phyloP scores from a whole-genome alignment of 768 basidiomycete species.

The Dioszegia hungarica region DNA sequence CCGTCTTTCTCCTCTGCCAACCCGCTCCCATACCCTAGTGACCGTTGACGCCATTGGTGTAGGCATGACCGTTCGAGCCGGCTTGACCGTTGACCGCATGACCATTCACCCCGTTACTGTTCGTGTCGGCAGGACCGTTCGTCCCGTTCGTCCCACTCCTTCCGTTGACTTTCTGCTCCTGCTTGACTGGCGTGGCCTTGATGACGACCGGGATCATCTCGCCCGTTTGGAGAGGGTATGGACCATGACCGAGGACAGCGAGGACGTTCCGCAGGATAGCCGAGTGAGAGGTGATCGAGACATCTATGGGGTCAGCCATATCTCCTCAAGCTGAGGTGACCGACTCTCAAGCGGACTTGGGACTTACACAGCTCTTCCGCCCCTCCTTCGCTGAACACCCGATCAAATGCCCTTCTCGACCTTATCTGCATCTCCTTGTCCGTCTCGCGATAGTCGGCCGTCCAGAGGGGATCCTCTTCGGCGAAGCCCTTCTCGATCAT shows the following conservation, averaged over 20 bases:
- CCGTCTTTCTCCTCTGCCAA: too few relatives aligned
- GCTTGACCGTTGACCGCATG: too few relatives aligned
- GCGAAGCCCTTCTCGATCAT: conserved; percentile 37
- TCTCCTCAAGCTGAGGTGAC: not conserved
- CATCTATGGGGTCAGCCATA: conserved; percentile 17
- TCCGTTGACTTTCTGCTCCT: not conserved
- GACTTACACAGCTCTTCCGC: conserved; percentile 41
- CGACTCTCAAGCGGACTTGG: too few relatives aligned
- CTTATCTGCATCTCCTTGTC: conserved; percentile 40
- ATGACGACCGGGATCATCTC: conserved; percentile 48
- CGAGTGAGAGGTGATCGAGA: conserved; percentile 45
- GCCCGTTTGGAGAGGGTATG: conserved; percentile 41
- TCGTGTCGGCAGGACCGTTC: not conserved
- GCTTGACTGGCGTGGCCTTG: conserved; percentile 27
- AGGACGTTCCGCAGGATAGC: conserved; percentile 38
- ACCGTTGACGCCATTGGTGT: too few relatives aligned
- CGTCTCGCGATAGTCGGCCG: conserved; percentile 39
- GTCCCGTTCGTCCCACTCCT: not conserved
- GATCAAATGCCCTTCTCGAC: conserved; percentile 31
- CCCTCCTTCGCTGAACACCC: conserved; percentile 34
- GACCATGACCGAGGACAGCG: conserved; percentile 38
- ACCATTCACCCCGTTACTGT: not conserved
- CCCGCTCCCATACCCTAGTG: too few relatives aligned
- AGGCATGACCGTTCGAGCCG: too few relatives aligned
- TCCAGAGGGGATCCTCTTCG: conserved; percentile 46